A percentile compares a stretch with the other conserved stretches of the same genome.
Evolutionary conservation across 306 rosid genomes (phyloP).

Genomic region (Quercus gilva): DNA sequence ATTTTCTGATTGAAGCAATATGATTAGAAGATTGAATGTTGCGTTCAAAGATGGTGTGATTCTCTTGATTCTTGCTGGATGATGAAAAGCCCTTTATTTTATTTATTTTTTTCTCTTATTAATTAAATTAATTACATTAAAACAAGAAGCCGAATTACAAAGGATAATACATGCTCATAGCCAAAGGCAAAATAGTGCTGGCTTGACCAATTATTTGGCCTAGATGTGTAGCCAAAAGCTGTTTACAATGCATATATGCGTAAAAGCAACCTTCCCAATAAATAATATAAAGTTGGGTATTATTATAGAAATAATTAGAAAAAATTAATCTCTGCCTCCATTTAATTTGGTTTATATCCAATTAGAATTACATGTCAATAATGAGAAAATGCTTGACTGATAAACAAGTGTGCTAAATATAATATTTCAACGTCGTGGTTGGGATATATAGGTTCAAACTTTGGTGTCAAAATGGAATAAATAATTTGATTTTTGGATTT

Average conservation of each 20-base stretch:
- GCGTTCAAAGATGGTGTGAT: background rate
- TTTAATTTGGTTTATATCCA: background rate
- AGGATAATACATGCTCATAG: too few species aligned
- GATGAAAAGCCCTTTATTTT: background rate
- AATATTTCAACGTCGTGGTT: too few species aligned
- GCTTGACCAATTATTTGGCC: too few species aligned
- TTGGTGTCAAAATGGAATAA: too few species aligned
- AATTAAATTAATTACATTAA: background rate
- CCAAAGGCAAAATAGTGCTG: too few species aligned
- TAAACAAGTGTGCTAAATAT: background rate
- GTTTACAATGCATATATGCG: too few species aligned
- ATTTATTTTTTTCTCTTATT: background rate
- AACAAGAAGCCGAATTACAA: background rate
- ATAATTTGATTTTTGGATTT: too few species aligned
- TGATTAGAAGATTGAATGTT: too few species aligned
- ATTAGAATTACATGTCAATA: background rate
- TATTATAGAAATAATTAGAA: background rate
- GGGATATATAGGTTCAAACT: too few species aligned
- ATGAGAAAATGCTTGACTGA: background rate
- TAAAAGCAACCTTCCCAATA: too few species aligned
- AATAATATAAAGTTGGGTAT: background rate
- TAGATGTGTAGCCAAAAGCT: too few species aligned
- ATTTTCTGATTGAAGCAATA: background rate
- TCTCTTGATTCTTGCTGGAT: background rate
- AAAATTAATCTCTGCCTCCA: too few species aligned